Percentiles rank a stretch among this genome's conserved stretches.
phyloP scores from a whole-genome alignment of 108 stramenopile genomes.

The Fragilaria crotonensis region DNA sequence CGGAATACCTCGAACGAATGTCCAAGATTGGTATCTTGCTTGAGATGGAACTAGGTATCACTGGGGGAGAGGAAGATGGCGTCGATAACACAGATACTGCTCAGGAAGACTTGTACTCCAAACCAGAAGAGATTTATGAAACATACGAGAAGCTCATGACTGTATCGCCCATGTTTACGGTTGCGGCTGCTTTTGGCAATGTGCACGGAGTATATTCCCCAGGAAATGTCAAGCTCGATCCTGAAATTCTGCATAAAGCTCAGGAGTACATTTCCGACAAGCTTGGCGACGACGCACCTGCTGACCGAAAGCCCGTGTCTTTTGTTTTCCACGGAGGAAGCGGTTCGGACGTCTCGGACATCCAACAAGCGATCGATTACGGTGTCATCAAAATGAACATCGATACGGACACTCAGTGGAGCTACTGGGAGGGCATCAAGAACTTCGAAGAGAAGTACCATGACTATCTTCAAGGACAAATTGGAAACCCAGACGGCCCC shows the following conservation, averaged over 20 bases:
- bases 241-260: slow-evolving; percentile 76
- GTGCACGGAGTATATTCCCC: slow-evolving; percentile 93
- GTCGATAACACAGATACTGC: slow-evolving; percentile 86
- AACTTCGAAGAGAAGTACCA: slow-evolving; percentile 70
- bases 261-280: slow-evolving; percentile 81
- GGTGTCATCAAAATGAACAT: slow-evolving; percentile 97
- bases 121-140: slow-evolving; percentile 85
- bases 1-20: slow-evolving; percentile 71
- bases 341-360: slow-evolving; percentile 76
- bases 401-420: slow-evolving; percentile 97
- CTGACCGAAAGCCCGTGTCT: slow-evolving; percentile 71
- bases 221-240: slow-evolving; percentile 88
- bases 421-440: slow-evolving; percentile 81
- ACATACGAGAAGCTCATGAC: slow-evolving; percentile 62
- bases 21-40: slow-evolving; percentile 76
- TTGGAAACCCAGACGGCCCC: slow-evolving; percentile 92
- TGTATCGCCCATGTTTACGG: slow-evolving; percentile 76
- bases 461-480: slow-evolving; percentile 84
- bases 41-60: slow-evolving; percentile 94
- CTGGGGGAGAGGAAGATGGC: slow-evolving; percentile 95
- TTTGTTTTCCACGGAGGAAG: slow-evolving; percentile 95
- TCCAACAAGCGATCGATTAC: slow-evolving; percentile 69
- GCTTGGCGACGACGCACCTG: slow-evolving; percentile 68
- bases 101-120: slow-evolving; percentile 81
- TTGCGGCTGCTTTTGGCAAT: slow-evolving; percentile 92